A percentile compares a stretch with the other conserved stretches of the same genome.
Evolutionary conservation across 2,329 filamentous ascomycete genomes (phyloP).

Genomic region (Lasiodiplodia sp.): DNA sequence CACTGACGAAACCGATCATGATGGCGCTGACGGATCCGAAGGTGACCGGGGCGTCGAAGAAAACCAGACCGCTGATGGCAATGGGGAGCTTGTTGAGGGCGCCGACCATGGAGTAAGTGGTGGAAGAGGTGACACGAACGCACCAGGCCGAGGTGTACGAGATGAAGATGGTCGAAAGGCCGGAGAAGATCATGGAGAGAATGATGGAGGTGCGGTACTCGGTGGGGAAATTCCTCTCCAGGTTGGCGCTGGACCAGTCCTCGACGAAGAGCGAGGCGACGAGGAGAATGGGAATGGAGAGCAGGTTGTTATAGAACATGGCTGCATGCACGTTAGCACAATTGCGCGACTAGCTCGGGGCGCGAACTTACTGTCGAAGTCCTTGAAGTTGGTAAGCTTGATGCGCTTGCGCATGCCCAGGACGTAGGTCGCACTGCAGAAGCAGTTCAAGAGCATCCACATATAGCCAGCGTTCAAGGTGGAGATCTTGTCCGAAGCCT

Average conservation of each 20-base stretch:
- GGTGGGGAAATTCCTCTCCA: constrained; percentile 86
- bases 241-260: constrained; percentile 89
- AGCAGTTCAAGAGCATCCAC: constrained; percentile 97
- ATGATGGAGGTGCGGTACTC: constrained; percentile 80
- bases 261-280: constrained; percentile 82
- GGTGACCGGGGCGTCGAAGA: constrained; percentile 94
- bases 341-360: background rate
- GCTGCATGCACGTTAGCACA: constrained; percentile 60
- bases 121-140: constrained; percentile 95
- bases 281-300: constrained; percentile 92
- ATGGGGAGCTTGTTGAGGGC: constrained; percentile 98
- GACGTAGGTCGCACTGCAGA: constrained; percentile 90
- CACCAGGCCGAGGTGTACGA: constrained; percentile 99
- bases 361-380: constrained; percentile 90
- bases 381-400: constrained; percentile 99
- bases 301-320: constrained; percentile 99
- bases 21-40: constrained; percentile 93
- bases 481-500: constrained; percentile 77
- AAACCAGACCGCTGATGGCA: constrained; percentile 83
- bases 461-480: constrained; percentile 94
- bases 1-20: constrained; percentile 86
- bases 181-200: constrained; percentile 91
- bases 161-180: constrained; percentile 92
- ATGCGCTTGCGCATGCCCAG: constrained; percentile 97
- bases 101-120: constrained; percentile 98